These are phyloP conservation scores for Sphagnum tenellum DNA, from an alignment of 225 moss, liverwort and hornwort genomes.

Conservation along the genomic window DNA sequence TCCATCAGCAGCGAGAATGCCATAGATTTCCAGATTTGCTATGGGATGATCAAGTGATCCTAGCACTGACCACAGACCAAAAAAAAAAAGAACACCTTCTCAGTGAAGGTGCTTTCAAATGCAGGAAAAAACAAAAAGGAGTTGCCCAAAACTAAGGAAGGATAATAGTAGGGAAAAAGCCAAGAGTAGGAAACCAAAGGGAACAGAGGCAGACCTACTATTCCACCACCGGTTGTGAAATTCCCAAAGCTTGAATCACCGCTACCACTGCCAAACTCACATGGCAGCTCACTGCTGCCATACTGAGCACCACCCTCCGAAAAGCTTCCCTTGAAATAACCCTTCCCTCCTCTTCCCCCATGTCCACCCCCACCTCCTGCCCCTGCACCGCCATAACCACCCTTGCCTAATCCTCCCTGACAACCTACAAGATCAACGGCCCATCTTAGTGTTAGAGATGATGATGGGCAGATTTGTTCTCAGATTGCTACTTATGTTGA, in stretches of 20 bases:
- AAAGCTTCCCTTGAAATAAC: constrained; percentile 77
- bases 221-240: constrained; percentile 76
- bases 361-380: constrained; percentile 98
- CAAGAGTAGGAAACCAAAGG: too few relatives aligned
- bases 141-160: too few relatives aligned
- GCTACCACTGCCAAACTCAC: constrained; percentile 95
- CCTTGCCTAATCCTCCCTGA: constrained; percentile 60
- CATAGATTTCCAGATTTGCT: constrained; percentile 67
- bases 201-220: constrained; percentile 48
- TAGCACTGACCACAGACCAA: constrained; percentile 38
- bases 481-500: too few relatives aligned
- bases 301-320: constrained; percentile 66
- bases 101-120: too few relatives aligned
- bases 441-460: neutral
- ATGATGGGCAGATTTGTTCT: too few relatives aligned
- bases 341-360: constrained; percentile 81
- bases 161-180: too few relatives aligned
- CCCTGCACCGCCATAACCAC: constrained; percentile 49
- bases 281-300: constrained; percentile 62
- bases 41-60: constrained; percentile 89
- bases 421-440: constrained; percentile 28
- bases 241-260: constrained; percentile 71
- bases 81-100: too few relatives aligned
- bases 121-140: too few relatives aligned
- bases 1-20: constrained; percentile 76